Conservation (phyloP, 1,139 yeast species). For the Petasospora rhodanensis region DNA sequence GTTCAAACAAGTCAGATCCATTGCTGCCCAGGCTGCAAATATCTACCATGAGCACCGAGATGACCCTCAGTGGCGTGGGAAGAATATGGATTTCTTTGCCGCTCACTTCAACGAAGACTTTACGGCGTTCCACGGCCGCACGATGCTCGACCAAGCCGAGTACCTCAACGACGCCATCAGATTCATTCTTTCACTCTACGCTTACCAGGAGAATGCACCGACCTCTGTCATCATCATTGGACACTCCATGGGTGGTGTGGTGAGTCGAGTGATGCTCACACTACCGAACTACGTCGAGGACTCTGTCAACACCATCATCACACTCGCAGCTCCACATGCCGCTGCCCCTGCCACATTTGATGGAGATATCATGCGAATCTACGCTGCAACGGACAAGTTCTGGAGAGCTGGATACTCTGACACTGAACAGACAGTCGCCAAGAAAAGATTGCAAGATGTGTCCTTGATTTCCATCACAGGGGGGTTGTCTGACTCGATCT, state of each 20-base stretch:
- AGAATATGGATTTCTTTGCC: slow-evolving; percentile 70
- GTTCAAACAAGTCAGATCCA: slow-evolving; percentile 80
- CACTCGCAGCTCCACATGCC: slow-evolving; percentile 90
- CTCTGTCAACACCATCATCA: slow-evolving; percentile 78
- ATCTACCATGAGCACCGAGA: slow-evolving; percentile 35
- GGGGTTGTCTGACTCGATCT: slow-evolving; percentile 72
- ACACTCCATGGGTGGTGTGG: slow-evolving; percentile 98
- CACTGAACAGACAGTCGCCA: slow-evolving; percentile 33
- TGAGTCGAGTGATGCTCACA: slow-evolving; percentile 75
- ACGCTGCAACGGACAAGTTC: slow-evolving; percentile 68
- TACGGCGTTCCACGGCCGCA: slow-evolving; percentile 94
- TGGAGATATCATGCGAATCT: slow-evolving; percentile 74
- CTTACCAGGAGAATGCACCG: slow-evolving; percentile 38
- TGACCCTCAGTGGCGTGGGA: slow-evolving; percentile 22
- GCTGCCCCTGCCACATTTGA: slow-evolving; percentile 96
- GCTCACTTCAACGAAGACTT: slow-evolving; percentile 96
- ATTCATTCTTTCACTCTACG: slow-evolving; percentile 69
- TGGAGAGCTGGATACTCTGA: slow-evolving; percentile 63
- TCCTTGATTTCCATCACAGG: slow-evolving; percentile 81
- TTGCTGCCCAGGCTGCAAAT: slow-evolving; percentile 75
- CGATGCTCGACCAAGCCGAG: slow-evolving; percentile 91
- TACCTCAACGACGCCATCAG: slow-evolving; percentile 82
- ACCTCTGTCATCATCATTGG: slow-evolving; percentile 75
- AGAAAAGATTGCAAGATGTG: slow-evolving; percentile 41
- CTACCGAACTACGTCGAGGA: slow-evolving; percentile 67